Percentiles rank a stretch among this genome's conserved stretches.
Evolutionary conservation across 805 yeast genomes (phyloP).

Genomic region (Saturnispora dispora): DNA sequence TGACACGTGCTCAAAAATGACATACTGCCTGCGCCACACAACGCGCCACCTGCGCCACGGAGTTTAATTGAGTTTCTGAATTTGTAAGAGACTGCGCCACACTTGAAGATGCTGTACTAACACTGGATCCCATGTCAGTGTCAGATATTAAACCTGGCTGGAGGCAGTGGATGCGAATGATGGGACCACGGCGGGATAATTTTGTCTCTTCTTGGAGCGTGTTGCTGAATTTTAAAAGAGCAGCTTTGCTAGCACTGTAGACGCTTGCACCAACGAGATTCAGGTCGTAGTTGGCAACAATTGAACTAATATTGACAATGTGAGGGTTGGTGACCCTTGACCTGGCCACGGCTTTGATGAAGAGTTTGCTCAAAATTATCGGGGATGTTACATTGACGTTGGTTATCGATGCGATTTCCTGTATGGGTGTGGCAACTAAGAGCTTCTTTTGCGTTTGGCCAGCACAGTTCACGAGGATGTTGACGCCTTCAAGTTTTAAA

Average conservation of each 20-base stretch:
- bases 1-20: neutral
- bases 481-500: conserved; percentile 27
- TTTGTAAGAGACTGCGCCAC: neutral
- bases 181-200: conserved; percentile 27
- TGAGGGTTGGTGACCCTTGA: conserved; percentile 22
- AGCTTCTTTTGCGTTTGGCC: conserved; percentile 54
- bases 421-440: conserved; percentile 33
- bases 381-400: conserved; percentile 53
- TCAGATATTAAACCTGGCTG: conserved; percentile 59
- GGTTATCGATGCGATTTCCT: conserved; percentile 38
- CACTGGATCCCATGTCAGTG: conserved; percentile 54
- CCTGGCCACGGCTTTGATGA: conserved; percentile 43
- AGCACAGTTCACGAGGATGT: conserved; percentile 54
- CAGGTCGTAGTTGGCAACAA: conserved; percentile 35
- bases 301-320: conserved; percentile 60
- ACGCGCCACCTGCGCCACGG: conserved; percentile 5
- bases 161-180: conserved; percentile 54
- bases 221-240: conserved; percentile 52
- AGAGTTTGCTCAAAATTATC: conserved; percentile 45
- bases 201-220: conserved; percentile 50
- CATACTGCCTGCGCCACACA: conserved; percentile 10
- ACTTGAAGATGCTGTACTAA: conserved; percentile 7
- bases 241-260: conserved; percentile 66
- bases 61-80: neutral
- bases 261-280: conserved; percentile 44